Percentiles rank a stretch among this genome's conserved stretches.
phyloP scores from a whole-genome alignment of 2,329 filamentous ascomycete species.

The Alternaria viburni region DNA sequence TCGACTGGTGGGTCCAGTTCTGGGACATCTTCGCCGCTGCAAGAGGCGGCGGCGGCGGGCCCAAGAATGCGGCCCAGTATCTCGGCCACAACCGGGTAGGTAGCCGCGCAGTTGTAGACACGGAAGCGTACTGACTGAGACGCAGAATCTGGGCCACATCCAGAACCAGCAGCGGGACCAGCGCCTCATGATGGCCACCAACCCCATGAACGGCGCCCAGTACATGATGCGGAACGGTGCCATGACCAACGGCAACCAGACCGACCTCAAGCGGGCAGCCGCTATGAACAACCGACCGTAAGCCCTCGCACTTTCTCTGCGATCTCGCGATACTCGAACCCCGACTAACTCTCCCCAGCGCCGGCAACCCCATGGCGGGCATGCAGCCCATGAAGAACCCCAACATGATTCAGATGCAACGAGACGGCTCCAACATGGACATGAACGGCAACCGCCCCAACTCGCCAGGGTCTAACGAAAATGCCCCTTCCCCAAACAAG shows the following conservation, averaged over 20 bases:
- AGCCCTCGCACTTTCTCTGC: conserved; percentile 40
- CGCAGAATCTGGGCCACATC: conserved; percentile 70
- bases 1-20: conserved; percentile 97
- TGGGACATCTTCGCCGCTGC: conserved; percentile 94
- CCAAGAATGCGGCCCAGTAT: conserved; percentile 66
- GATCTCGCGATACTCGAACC: neutral
- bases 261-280: conserved; percentile 72
- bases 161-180: conserved; percentile 71
- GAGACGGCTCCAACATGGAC: conserved; percentile 86
- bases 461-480: conserved; percentile 83
- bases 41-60: conserved; percentile 59
- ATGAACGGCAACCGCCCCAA: conserved; percentile 77
- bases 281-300: conserved; percentile 81
- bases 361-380: conserved; percentile 64
- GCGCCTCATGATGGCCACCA: conserved; percentile 71
- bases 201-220: conserved; percentile 51
- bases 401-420: conserved; percentile 79
- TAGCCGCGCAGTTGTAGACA: conserved; percentile 8
- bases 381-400: conserved; percentile 63
- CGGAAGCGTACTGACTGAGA: conserved; percentile 21
- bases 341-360: conserved; percentile 26
- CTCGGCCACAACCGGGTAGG: conserved; percentile 82
- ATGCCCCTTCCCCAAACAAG: conserved; percentile 91
- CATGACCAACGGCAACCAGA: conserved; percentile 64
- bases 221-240: conserved; percentile 64